Percentiles rank a stretch among this genome's conserved stretches.
These are phyloP conservation scores for Penicillium verhagenii DNA, from an alignment of 495 filamentous ascomycete species.

Conservation along the genomic window DNA sequence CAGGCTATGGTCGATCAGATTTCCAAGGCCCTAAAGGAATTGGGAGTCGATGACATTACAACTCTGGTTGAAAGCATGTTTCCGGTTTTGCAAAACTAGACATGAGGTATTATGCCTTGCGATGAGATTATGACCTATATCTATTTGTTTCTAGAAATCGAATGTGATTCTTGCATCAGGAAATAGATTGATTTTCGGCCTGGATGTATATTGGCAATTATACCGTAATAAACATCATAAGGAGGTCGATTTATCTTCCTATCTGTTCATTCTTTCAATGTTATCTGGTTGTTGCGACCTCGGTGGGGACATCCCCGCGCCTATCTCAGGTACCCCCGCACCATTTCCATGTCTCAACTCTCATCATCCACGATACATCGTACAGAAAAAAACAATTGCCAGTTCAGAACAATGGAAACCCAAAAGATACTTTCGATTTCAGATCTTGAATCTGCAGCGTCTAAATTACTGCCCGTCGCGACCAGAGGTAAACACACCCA, in stretches of 20 bases:
- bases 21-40: constrained; percentile 38
- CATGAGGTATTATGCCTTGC: not conserved
- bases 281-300: not conserved
- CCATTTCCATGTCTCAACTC: not conserved
- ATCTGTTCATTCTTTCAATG: too few species aligned
- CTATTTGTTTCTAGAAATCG: too few species aligned
- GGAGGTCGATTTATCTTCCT: too few species aligned
- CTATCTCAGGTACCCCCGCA: not conserved
- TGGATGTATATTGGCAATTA: too few species aligned
- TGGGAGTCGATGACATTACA: constrained; percentile 23
- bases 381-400: too few species aligned
- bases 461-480: constrained; percentile 6
- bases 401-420: constrained; percentile 4
- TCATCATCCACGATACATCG: too few species aligned
- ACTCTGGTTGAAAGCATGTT: constrained; percentile 19
- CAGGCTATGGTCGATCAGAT: constrained; percentile 47
- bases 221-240: too few species aligned
- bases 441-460: constrained; percentile 20
- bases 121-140: not conserved
- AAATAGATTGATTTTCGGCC: too few species aligned
- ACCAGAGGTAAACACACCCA: constrained; percentile 15
- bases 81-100: constrained; percentile 20
- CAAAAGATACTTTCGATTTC: constrained; percentile 21
- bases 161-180: too few species aligned
- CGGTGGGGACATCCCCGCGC: constrained; percentile 4